Evolutionary conservation across 108 stramenopile genomes (phyloP), one percentile per base, ranked within the genome.

Genomic region (Cyclotella baltica): DNA sequence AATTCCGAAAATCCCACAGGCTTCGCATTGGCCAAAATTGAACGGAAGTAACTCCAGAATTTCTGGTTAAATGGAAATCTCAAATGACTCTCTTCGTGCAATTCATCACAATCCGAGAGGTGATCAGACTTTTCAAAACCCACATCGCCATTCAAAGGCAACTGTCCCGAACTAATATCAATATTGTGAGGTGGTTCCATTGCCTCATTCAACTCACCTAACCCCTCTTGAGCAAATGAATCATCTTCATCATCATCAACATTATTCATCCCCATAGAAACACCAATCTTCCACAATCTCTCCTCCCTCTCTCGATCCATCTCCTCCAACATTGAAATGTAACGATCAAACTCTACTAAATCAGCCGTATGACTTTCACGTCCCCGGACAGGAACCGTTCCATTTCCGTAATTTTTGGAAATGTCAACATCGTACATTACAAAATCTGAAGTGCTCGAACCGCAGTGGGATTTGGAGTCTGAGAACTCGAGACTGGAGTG

Each of bases 311-410:
- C 16, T 37, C 72, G 16, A 29, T 62, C 62, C 47, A 36, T 36
- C 18, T 47, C 72, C 22, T 50, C 25, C 62, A 76, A 20, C 30
- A 67, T 23, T 0, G 10, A 2, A 11, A 76, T 27, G 35, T 76
- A 77, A 8, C 33, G 35, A 30, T 67, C 61, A 36, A 83, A 76
- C 3, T 63, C 81, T 19, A 25, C 62, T 34, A 83, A 48, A 66
- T 83, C 70, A 50, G 70, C 61, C 0, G 75, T 83, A 38, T 70
- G 75, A 38, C 48, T 51, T 48, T 83, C 81, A 8, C 81, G 47
- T 13, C 63, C 75, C 31, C 37, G 70, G 35, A 81, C 50, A 52
- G 67, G 75, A 23, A 62, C 31, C 13, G 61, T 76, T n/a, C 75
- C 65, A 50, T 73, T 58, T 4, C 72, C 48, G n/a, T 67, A 46